Evolutionary conservation across 805 yeast genomes (phyloP), one percentile per base, ranked within the genome.

Genomic region (Helenozyma baotianmanensis): DNA sequence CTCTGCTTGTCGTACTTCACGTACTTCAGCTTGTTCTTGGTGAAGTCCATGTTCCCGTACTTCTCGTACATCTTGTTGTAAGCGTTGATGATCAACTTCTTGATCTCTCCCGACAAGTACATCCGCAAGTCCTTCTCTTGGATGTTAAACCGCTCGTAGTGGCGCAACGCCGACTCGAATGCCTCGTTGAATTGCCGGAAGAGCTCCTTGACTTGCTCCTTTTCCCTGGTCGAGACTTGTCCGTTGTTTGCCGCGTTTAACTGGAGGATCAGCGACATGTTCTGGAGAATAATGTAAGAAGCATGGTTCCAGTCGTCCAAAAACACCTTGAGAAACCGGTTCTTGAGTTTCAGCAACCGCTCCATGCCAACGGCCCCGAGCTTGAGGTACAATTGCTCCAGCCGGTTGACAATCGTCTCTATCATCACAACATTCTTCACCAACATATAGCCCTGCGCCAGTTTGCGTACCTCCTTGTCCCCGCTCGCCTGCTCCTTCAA

Each of bases 61-160:
- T 84, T 83, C 47, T 83, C 87, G 56, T 85, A 81, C 53, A 90
- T 82, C 49, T 92, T 78, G 50, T 81, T 79, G 60, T 90, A 90
- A 34, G 90, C 74, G 10, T 96, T 96, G 38, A 78, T 70, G 32
- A 92, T 80, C 45, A 87, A 76, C 43, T 64, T 66, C 22, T 79
- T 79, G 50, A 82, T 81, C 48, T 90, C 97, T 34, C 76, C 74
- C 11, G 76, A 70, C 45, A 92, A 61, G 35, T 70, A 74, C 37
- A 72, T 69, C 40, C 78, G 78, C 55, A 90, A 67, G 25, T 70
- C 71, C 4, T 76, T 69, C 51, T 87, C 94, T 7, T 79, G 74
- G 28, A 87, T 70, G 36, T 73, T 74, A 53, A 77, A 81, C 30
- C 70, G 68, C 47, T 77, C 80, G 51, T 83, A 84, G 36, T 72